These are phyloP conservation scores for Colletotrichum sp. DNA, from an alignment of 2,329 filamentous ascomycete species.

Conservation along the genomic window DNA sequence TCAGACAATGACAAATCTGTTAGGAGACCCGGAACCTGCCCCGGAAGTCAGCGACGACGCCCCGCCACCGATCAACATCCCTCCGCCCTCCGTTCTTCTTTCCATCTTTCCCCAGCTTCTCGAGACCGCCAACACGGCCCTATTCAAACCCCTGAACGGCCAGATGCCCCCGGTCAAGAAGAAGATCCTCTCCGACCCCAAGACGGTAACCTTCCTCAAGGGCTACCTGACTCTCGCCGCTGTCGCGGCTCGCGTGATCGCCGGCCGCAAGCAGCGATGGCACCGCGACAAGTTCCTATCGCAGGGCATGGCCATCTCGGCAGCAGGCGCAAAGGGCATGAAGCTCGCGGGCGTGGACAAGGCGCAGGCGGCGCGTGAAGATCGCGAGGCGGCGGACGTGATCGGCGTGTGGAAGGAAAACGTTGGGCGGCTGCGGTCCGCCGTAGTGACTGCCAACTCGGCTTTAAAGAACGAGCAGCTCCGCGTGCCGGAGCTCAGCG, in stretches of 20 bases:
- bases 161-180: slow-evolving; percentile 63
- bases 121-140: slow-evolving; percentile 63
- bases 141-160: slow-evolving; percentile 70
- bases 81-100: slow-evolving; percentile 84
- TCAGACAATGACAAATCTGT: neutral
- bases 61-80: slow-evolving; percentile 82
- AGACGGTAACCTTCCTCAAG: slow-evolving; percentile 66
- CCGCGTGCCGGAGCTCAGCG: slow-evolving; percentile 72
- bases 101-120: slow-evolving; percentile 78
- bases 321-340: slow-evolving; percentile 81
- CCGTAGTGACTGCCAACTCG: slow-evolving; percentile 70
- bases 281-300: slow-evolving; percentile 85
- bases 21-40: neutral
- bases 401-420: slow-evolving; percentile 77
- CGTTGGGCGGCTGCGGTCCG: slow-evolving; percentile 75
- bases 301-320: slow-evolving; percentile 88
- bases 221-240: slow-evolving; percentile 68
- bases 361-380: slow-evolving; percentile 80
- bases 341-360: slow-evolving; percentile 89
- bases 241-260: slow-evolving; percentile 80
- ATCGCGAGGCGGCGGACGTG: slow-evolving; percentile 83
- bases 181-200: slow-evolving; percentile 66
- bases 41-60: slow-evolving; percentile 32
- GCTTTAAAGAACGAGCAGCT: slow-evolving; percentile 41
- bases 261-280: slow-evolving; percentile 87